Percentiles rank a stretch among this genome's conserved stretches.
Conservation (phyloP, 768 basidiomycete genomes). For the Hypholoma fasciculare region DNA sequence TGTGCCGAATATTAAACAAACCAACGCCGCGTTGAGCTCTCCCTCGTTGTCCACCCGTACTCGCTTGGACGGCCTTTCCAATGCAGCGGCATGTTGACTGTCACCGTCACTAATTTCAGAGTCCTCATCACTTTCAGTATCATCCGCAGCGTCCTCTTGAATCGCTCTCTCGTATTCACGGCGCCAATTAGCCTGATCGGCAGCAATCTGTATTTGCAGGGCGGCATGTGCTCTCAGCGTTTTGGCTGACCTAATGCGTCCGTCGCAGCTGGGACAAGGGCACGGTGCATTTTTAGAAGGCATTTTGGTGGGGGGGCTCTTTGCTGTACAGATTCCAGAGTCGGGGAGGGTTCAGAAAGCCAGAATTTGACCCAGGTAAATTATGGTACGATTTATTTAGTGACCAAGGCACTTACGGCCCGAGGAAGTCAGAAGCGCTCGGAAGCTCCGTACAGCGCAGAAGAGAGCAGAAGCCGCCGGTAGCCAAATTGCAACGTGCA, state of each 20-base stretch:
- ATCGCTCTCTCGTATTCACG: constrained; percentile 12
- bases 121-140: neutral
- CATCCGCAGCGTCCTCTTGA: neutral
- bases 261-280: neutral
- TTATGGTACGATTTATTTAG: neutral
- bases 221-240: too few relatives aligned
- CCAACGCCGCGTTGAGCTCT: too few relatives aligned
- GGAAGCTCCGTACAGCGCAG: too few relatives aligned
- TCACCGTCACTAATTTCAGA: too few relatives aligned
- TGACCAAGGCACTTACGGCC: too few relatives aligned
- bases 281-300: neutral
- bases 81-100: too few relatives aligned
- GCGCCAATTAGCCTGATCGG: neutral
- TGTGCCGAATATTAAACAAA: too few relatives aligned
- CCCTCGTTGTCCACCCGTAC: neutral
- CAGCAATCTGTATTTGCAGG: neutral
- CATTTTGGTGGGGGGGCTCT: neutral
- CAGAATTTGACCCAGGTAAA: neutral
- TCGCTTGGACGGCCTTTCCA: too few relatives aligned
- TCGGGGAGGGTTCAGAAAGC: neutral
- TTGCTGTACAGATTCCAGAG: too few relatives aligned
- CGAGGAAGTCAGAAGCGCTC: too few relatives aligned
- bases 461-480: too few relatives aligned
- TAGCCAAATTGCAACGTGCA: too few relatives aligned
- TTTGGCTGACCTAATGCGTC: neutral